Conservation (phyloP, 306 rosid genomes). For the Trifolium fragiferum region DNA sequence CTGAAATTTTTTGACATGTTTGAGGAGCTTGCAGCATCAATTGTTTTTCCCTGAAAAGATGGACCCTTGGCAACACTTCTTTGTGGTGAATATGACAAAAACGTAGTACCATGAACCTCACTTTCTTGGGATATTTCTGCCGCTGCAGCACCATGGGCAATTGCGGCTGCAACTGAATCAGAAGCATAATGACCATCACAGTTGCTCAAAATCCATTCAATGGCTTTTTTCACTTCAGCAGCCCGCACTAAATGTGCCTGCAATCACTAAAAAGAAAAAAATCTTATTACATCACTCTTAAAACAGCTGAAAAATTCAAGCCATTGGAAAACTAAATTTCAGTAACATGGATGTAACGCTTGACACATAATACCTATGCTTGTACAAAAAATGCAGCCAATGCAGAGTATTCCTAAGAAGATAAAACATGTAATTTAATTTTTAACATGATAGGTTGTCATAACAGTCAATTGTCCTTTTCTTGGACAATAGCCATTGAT, state of each 20-base stretch:
- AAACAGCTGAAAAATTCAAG: conserved; percentile 33
- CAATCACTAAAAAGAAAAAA: conserved; percentile 91
- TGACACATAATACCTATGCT: conserved; percentile 21
- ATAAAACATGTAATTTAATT: background rate
- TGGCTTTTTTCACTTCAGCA: conserved; percentile 94
- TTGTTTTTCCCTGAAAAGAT: conserved; percentile 68
- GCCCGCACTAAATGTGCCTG: conserved; percentile 99
- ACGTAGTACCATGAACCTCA: conserved; percentile 53
- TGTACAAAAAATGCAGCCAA: conserved; percentile 1
- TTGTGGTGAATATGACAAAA: conserved; percentile 61
- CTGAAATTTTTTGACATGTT: conserved; percentile 92
- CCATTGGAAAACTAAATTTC: conserved; percentile 19
- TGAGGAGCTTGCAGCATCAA: conserved; percentile 76
- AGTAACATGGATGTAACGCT: conserved; percentile 26
- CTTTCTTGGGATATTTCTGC: conserved; percentile 72
- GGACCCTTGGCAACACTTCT: conserved; percentile 57
- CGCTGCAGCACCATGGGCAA: conserved; percentile 84
- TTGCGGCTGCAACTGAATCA: conserved; percentile 90
- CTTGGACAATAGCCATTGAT: background rate
- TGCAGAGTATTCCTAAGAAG: conserved; percentile 1
- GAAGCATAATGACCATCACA: conserved; percentile 95
- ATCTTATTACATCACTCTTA: conserved; percentile 78
- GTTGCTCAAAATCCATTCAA: conserved; percentile 95
- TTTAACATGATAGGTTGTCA: conserved; percentile 14
- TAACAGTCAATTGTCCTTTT: conserved; percentile 25